Percentiles rank a stretch among this genome's conserved stretches.
phyloP scores from a whole-genome alignment of 2,329 filamentous ascomycete species.

The Aspergillus spinulosporus region DNA sequence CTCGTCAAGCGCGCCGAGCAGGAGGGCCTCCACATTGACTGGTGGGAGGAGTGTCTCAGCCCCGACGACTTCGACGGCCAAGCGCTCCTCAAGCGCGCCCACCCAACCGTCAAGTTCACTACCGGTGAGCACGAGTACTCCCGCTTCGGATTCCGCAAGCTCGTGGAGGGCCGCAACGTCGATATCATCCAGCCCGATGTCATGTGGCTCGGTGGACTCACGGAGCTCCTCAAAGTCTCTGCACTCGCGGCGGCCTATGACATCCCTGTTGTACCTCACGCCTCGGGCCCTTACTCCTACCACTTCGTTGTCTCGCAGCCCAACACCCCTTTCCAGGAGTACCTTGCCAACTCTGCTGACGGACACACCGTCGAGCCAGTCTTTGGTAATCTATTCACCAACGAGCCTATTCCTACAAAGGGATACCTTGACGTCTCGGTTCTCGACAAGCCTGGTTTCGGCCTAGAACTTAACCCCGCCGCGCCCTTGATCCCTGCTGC shows the following conservation, averaged over 20 bases:
- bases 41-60: constrained; percentile 93
- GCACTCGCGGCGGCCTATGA: constrained; percentile 91
- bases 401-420: constrained; percentile 83
- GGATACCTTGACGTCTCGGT: constrained; percentile 77
- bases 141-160: constrained; percentile 89
- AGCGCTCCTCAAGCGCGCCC: constrained; percentile 82
- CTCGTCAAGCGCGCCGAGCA: constrained; percentile 79
- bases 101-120: constrained; percentile 89
- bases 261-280: constrained; percentile 92
- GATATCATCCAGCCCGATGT: constrained; percentile 95
- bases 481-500: constrained; percentile 76
- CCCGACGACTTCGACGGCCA: constrained; percentile 93
- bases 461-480: constrained; percentile 78
- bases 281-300: constrained; percentile 90
- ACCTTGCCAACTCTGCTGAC: constrained; percentile 88
- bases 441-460: constrained; percentile 87
- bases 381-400: constrained; percentile 85
- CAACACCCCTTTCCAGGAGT: constrained; percentile 94
- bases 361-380: constrained; percentile 87
- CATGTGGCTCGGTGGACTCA: constrained; percentile 95
- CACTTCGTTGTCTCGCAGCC: constrained; percentile 93
- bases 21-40: constrained; percentile 83
- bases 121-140: constrained; percentile 97
- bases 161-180: constrained; percentile 85
- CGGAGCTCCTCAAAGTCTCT: constrained; percentile 84